phyloP scores from a whole-genome alignment of 192 early-diverging fungal species.

The Blastocladiella britannica region DNA sequence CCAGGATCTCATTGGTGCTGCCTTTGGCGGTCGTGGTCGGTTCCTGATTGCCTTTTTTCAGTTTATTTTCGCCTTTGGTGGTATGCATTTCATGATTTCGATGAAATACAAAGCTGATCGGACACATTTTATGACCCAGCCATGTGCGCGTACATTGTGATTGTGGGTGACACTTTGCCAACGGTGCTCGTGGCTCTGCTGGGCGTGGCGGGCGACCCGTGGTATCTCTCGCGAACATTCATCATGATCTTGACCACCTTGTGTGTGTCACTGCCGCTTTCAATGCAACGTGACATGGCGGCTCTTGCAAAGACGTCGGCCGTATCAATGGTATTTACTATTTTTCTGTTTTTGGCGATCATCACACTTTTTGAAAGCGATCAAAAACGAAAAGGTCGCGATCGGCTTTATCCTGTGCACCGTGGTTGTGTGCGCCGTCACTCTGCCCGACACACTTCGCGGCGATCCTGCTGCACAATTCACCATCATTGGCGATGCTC shows the following conservation, averaged over 20 bases:
- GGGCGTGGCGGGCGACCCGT: slow-evolving; percentile 24
- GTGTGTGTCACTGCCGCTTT: slow-evolving; percentile 61
- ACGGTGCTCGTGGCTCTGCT: slow-evolving; percentile 55
- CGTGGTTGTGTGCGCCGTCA: slow-evolving; percentile 14
- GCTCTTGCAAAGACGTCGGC: slow-evolving; percentile 74
- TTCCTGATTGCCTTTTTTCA: slow-evolving; percentile 63
- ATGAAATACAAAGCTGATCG: neutral
- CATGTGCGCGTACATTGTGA: slow-evolving; percentile 48
- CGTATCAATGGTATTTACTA: slow-evolving; percentile 60
- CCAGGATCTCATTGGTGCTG: neutral
- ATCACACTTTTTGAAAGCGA: slow-evolving; percentile 17
- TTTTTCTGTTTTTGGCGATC: slow-evolving; percentile 52
- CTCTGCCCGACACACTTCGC: slow-evolving; percentile 39
- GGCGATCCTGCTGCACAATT: slow-evolving; percentile 7
- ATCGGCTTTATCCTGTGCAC: neutral
- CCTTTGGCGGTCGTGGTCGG: neutral
- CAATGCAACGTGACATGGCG: slow-evolving; percentile 67
- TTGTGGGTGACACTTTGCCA: slow-evolving; percentile 75
- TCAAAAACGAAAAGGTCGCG: too few relatives aligned
- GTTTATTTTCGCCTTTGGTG: slow-evolving; percentile 84
- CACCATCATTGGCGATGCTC: slow-evolving; percentile 4
- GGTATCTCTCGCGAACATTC: slow-evolving; percentile 39
- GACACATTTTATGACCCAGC: slow-evolving; percentile 7
- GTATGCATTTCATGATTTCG: slow-evolving; percentile 26
- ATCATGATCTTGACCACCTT: slow-evolving; percentile 61